Percentiles rank a stretch among this genome's conserved stretches.
Evolutionary conservation across 2,329 filamentous ascomycete species (phyloP).

Genomic region (Paraphaeosphaeria minitans): DNA sequence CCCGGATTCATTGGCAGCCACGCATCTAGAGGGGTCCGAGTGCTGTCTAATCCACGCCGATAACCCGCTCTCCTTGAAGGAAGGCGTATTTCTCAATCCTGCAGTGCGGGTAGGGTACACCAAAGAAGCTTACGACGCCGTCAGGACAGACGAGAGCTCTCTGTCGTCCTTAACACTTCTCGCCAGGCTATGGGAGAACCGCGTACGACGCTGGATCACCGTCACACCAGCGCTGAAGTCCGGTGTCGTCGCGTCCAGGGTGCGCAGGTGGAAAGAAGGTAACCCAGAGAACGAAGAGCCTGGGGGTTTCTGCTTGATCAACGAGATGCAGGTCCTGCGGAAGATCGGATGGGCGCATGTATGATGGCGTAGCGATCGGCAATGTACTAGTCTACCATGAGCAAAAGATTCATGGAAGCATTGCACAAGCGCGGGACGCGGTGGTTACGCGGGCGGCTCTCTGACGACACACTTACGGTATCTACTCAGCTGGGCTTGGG

Average conservation of each 20-base stretch:
- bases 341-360: conserved; percentile 39
- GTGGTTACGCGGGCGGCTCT: too few species aligned
- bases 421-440: too few species aligned
- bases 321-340: conserved; percentile 42
- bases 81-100: conserved; percentile 70
- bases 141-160: not conserved
- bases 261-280: conserved; percentile 4
- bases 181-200: conserved; percentile 6
- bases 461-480: too few species aligned
- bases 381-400: too few species aligned
- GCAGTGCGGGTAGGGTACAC: conserved; percentile 70
- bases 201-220: conserved; percentile 7
- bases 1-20: conserved; percentile 60
- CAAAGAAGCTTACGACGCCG: conserved; percentile 25
- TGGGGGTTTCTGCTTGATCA: conserved; percentile 33
- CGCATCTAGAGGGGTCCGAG: conserved; percentile 74
- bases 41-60: conserved; percentile 77
- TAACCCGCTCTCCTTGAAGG: conserved; percentile 59
- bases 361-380: not conserved
- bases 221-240: not conserved
- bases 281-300: conserved; percentile 17
- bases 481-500: too few species aligned
- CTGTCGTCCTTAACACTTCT: not conserved
- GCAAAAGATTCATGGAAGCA: too few species aligned
- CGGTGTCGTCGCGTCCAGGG: conserved; percentile 1